Evolutionary conservation across 2,329 filamentous ascomycete species (phyloP).

Genomic region (Diaporthe caulivora): DNA sequence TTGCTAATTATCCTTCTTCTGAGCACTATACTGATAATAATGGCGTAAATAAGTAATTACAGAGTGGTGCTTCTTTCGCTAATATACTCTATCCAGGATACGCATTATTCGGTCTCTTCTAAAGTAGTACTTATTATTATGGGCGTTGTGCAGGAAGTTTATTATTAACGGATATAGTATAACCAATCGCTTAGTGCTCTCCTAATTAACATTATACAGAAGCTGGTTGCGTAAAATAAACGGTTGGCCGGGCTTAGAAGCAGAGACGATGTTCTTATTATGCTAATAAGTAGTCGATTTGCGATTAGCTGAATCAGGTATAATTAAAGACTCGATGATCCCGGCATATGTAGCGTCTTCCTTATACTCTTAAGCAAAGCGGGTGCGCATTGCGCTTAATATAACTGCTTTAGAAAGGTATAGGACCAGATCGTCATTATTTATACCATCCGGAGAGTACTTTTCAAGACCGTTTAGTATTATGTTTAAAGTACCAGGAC

Average conservation of each 20-base stretch:
- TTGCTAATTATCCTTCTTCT: not conserved
- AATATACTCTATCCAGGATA: not conserved
- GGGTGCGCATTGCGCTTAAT: not conserved
- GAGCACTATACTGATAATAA: not conserved
- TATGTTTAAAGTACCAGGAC: too few species aligned
- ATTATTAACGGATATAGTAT: not conserved
- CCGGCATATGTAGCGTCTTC: not conserved
- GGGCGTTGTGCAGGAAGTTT: not conserved
- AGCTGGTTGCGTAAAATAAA: not conserved
- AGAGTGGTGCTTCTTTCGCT: not conserved
- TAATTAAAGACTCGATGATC: not conserved
- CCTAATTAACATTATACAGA: conserved; percentile 5
- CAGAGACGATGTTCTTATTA: conserved; percentile 3
- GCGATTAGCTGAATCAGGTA: not conserved
- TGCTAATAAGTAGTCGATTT: not conserved
- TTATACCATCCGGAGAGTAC: too few species aligned
- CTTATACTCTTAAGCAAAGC: not conserved
- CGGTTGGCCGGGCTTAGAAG: not conserved
- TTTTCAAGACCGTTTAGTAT: too few species aligned
- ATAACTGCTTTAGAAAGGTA: not conserved
- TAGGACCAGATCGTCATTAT: too few species aligned
- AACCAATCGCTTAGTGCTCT: not conserved
- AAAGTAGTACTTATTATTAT: conserved; percentile 11
- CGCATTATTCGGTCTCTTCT: not conserved
- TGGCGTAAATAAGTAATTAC: too few species aligned